Percentiles rank a stretch among this genome's conserved stretches.
phyloP scores from a whole-genome alignment of 1,139 yeast genomes.

The Yamadazyma spencermartinsiae region DNA sequence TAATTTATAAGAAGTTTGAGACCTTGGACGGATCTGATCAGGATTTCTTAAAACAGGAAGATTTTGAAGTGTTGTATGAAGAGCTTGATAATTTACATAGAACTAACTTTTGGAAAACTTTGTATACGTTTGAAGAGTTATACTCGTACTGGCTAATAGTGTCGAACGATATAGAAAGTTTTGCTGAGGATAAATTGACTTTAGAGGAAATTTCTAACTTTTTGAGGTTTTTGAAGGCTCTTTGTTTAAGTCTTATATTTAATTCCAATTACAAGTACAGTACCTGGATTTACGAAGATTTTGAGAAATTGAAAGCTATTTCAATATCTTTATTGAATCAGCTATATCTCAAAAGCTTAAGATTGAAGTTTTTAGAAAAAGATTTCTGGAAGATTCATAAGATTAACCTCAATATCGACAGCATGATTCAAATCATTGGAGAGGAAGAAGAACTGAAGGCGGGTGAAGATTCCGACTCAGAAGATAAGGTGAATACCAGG shows the following conservation, averaged over 20 bases:
- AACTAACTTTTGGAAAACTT: slow-evolving; percentile 32
- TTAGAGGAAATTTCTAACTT: slow-evolving; percentile 46
- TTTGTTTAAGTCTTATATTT: slow-evolving; percentile 60
- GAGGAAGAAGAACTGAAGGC: slow-evolving; percentile 38
- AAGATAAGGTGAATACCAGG: slow-evolving; percentile 12
- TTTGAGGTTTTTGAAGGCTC: slow-evolving; percentile 50
- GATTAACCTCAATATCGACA: slow-evolving; percentile 28
- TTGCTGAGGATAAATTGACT: slow-evolving; percentile 45
- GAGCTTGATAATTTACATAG: slow-evolving; percentile 7
- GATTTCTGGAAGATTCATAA: slow-evolving; percentile 57
- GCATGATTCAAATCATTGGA: slow-evolving; percentile 33
- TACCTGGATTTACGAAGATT: slow-evolving; percentile 15
- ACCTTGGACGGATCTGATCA: slow-evolving; percentile 5
- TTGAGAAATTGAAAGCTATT: slow-evolving; percentile 30
- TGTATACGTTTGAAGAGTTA: slow-evolving; percentile 39
- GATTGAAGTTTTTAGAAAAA: slow-evolving; percentile 55
- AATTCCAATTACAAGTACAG: slow-evolving; percentile 13
- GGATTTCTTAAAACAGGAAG: slow-evolving; percentile 24
- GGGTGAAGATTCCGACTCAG: slow-evolving; percentile 18
- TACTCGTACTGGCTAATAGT: slow-evolving; percentile 55
- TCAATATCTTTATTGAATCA: slow-evolving; percentile 63
- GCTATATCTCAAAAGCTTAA: slow-evolving; percentile 65
- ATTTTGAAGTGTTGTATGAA: slow-evolving; percentile 15
- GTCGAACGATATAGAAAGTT: slow-evolving; percentile 69
- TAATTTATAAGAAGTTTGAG: slow-evolving; percentile 16